A percentile compares a stretch with the other conserved stretches of the same genome.
Conservation (phyloP, 805 yeast species). For the Candida rishiriensis region DNA sequence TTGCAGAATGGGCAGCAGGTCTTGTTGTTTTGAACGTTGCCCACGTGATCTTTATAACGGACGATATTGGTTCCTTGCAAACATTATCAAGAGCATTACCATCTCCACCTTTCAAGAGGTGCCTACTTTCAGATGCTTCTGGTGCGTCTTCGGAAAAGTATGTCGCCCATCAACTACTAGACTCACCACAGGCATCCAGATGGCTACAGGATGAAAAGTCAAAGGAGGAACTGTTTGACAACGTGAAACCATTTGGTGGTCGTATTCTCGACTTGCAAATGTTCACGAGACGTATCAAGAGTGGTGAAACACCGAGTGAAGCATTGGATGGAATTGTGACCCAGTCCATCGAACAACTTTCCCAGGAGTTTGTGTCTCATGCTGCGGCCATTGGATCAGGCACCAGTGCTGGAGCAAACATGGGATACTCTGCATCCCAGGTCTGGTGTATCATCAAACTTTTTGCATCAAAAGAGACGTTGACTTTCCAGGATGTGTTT, state of each 20-base stretch:
- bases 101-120: slow-evolving; percentile 75
- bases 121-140: slow-evolving; percentile 79
- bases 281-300: slow-evolving; percentile 77
- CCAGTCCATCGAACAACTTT: slow-evolving; percentile 83
- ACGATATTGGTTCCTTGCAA: slow-evolving; percentile 75
- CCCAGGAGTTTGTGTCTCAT: slow-evolving; percentile 57
- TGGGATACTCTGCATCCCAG: slow-evolving; percentile 67
- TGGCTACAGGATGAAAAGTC: slow-evolving; percentile 15
- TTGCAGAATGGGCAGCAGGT: slow-evolving; percentile 87
- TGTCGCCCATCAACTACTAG: slow-evolving; percentile 51
- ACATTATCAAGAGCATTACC: slow-evolving; percentile 71
- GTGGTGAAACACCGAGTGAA: slow-evolving; percentile 77
- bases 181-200: slow-evolving; percentile 16
- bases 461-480: slow-evolving; percentile 44
- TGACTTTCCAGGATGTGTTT: slow-evolving; percentile 49
- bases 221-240: slow-evolving; percentile 40
- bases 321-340: slow-evolving; percentile 77
- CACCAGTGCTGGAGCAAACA: slow-evolving; percentile 12
- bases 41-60: slow-evolving; percentile 83
- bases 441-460: slow-evolving; percentile 79
- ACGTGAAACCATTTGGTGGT: slow-evolving; percentile 82
- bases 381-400: slow-evolving; percentile 29
- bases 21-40: slow-evolving; percentile 76
- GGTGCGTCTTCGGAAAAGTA: slow-evolving; percentile 63
- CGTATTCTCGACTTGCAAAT: slow-evolving; percentile 91